Conservation (phyloP, 192 early-diverging fungal genomes). For the Podila clonocystis region DNA sequence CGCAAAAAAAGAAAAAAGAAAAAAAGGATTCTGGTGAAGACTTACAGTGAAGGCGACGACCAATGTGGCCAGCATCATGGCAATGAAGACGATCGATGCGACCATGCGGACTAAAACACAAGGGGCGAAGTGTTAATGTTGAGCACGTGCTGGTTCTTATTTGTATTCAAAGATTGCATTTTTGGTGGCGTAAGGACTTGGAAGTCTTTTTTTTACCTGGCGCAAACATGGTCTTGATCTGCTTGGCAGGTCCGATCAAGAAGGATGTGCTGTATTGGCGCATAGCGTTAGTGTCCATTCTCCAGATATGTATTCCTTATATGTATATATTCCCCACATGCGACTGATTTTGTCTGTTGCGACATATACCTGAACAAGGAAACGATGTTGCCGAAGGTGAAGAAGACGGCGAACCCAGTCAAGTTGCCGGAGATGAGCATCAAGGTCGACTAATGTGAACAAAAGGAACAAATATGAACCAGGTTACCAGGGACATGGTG, state of each 20-base stretch:
- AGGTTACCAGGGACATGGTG: conserved; percentile 1
- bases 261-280: conserved; percentile 80
- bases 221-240: conserved; percentile 86
- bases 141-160: too few relatives aligned
- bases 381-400: conserved; percentile 90
- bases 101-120: conserved; percentile 67
- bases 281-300: too few relatives aligned
- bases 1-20: neutral
- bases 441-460: conserved; percentile 64
- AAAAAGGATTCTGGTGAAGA: neutral
- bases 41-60: conserved; percentile 76
- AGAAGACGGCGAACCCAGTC: conserved; percentile 87
- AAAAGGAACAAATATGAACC: neutral
- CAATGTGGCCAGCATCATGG: conserved; percentile 74
- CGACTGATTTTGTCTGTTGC: neutral
- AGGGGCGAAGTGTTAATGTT: neutral
- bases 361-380: conserved; percentile 74
- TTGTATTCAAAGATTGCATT: too few relatives aligned
- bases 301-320: too few relatives aligned
- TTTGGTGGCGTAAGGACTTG: too few relatives aligned
- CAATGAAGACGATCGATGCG: conserved; percentile 79
- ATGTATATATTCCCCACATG: neutral
- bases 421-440: conserved; percentile 65
- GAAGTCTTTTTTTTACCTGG: conserved; percentile 52
- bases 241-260: conserved; percentile 85